phyloP scores from a whole-genome alignment of 208 protist genomes.

The Blechomonas ayalai region DNA sequence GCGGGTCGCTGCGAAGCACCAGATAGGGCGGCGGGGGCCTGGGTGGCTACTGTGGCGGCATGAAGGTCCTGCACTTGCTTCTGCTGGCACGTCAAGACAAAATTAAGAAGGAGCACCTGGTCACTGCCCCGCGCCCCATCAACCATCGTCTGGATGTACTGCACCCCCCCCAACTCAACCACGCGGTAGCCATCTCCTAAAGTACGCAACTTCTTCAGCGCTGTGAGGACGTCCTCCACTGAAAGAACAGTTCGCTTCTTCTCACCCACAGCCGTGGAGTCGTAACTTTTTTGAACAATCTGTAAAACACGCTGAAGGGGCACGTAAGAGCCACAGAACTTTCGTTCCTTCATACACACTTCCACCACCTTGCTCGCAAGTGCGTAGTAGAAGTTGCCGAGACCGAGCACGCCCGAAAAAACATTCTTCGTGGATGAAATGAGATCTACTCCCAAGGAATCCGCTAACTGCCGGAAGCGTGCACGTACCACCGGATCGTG shows the following conservation, averaged over 20 bases:
- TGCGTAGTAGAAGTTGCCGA: conserved; percentile 84
- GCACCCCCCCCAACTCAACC: conserved; percentile 42
- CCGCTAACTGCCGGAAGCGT: conserved; percentile 78
- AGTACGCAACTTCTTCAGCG: conserved; percentile 59
- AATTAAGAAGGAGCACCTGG: conserved; percentile 53
- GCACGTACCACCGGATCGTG: conserved; percentile 77
- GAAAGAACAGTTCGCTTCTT: conserved; percentile 31
- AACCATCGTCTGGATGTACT: conserved; percentile 82
- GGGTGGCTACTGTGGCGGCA: background rate
- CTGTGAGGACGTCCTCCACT: conserved; percentile 56
- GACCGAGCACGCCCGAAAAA: conserved; percentile 62
- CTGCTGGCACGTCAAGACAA: conserved; percentile 33
- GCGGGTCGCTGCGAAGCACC: background rate
- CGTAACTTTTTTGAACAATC: conserved; percentile 56
- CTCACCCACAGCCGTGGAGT: conserved; percentile 5
- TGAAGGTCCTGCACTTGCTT: conserved; percentile 21
- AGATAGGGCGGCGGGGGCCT: background rate
- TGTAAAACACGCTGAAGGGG: conserved; percentile 50
- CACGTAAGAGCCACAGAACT: conserved; percentile 81
- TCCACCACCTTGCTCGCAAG: conserved; percentile 76
- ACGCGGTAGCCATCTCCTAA: conserved; percentile 77
- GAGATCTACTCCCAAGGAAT: conserved; percentile 81
- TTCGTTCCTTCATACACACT: conserved; percentile 75
- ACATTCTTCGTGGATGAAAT: conserved; percentile 85
- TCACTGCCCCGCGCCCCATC: conserved; percentile 55